These are phyloP conservation scores for Ligustrum vulgare DNA, from an alignment of 257 asterid species.

Conservation along the genomic window DNA sequence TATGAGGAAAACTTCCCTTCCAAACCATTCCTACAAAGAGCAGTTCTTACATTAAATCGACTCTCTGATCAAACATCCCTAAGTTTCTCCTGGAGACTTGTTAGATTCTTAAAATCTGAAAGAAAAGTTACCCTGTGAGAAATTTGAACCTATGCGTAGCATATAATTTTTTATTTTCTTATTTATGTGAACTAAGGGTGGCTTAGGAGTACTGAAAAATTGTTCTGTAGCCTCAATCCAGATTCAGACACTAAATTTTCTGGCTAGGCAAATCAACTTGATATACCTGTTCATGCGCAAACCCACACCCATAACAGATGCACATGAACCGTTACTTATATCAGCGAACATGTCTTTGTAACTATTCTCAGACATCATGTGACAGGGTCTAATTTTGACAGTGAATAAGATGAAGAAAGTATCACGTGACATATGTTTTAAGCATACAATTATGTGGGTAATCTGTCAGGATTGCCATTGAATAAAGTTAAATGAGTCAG, in stretches of 20 bases:
- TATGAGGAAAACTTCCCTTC: background rate
- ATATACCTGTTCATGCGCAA: background rate
- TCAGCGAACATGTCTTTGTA: background rate
- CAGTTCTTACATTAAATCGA: background rate
- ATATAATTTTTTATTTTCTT: no score
- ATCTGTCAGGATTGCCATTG: background rate
- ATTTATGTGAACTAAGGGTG: background rate
- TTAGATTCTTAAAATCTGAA: background rate
- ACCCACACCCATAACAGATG: background rate
- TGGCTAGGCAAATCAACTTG: background rate
- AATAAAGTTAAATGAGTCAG: background rate
- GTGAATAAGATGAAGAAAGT: background rate
- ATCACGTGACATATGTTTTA: background rate
- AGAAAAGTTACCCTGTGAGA: background rate
- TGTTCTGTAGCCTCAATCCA: background rate
- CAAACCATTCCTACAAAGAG: background rate
- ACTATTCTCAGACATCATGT: background rate
- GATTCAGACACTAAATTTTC: background rate
- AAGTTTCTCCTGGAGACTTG: background rate
- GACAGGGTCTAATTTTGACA: background rate
- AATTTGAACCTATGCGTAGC: background rate
- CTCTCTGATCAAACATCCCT: background rate
- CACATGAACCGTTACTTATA: background rate
- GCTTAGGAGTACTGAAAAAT: no score
- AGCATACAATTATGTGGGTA: background rate